Percentiles rank a stretch among this genome's conserved stretches.
Conservation (phyloP, 805 yeast genomes). For the Pichia insulana region DNA sequence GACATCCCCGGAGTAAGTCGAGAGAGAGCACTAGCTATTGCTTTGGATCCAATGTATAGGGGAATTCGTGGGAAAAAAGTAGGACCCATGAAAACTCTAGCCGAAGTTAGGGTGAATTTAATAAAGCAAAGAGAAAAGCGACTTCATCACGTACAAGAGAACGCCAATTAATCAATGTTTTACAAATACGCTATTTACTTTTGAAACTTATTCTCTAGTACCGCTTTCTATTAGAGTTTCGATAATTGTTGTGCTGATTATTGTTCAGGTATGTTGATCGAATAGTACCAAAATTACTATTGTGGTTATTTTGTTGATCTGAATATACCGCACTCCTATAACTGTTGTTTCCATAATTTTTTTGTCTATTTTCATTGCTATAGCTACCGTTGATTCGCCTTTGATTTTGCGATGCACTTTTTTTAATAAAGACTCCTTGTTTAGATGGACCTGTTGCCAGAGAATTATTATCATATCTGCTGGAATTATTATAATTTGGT, state of each 20-base stretch:
- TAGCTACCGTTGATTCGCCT: conserved; percentile 1
- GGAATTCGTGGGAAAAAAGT: conserved; percentile 1
- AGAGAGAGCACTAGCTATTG: conserved; percentile 8
- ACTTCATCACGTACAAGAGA: neutral
- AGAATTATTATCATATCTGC: neutral
- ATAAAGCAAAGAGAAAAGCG: neutral
- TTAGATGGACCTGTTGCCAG: conserved; percentile 6
- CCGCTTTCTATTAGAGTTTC: neutral
- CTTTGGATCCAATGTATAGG: conserved; percentile 9
- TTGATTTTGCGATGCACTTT: neutral
- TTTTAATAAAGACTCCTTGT: conserved; percentile 4
- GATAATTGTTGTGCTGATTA: conserved; percentile 1
- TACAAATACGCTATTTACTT: neutral
- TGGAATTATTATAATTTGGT: conserved; percentile 11
- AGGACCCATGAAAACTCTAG: conserved; percentile 9
- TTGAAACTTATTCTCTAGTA: neutral
- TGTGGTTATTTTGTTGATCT: conserved; percentile 2
- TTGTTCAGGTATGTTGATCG: conserved; percentile 6
- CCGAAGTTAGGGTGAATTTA: conserved; percentile 2
- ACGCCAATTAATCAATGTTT: neutral
- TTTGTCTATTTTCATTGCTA: neutral
- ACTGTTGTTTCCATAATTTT: conserved; percentile 10
- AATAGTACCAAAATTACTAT: too few relatives aligned
- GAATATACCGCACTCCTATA: too few relatives aligned
- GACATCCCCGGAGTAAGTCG: neutral